These are phyloP conservation scores for Trichoderma koningiopsis DNA, from an alignment of 2,329 filamentous ascomycete genomes.

Conservation along the genomic window DNA sequence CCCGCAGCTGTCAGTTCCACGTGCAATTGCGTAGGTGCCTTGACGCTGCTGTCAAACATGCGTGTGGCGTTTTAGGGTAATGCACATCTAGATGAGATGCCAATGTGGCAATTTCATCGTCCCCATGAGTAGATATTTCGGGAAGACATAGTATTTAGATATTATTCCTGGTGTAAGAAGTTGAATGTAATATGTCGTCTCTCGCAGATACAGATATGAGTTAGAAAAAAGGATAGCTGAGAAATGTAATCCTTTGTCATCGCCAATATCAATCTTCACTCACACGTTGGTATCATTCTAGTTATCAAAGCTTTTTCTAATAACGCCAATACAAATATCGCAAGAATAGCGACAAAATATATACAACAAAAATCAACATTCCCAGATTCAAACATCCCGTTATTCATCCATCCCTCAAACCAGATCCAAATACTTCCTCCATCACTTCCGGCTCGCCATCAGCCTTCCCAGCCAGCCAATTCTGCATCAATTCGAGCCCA, in stretches of 20 bases:
- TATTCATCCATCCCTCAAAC: not conserved
- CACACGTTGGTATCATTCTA: too few species aligned
- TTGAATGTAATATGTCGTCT: too few species aligned
- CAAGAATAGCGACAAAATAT: too few species aligned
- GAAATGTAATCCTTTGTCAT: too few species aligned
- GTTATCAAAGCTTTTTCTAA: not conserved
- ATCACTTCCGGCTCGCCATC: not conserved
- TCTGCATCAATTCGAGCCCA: constrained; percentile 12
- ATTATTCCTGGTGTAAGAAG: not conserved
- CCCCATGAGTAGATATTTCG: not conserved
- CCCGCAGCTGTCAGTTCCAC: constrained; percentile 8
- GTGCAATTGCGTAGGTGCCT: not conserved
- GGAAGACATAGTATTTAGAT: not conserved
- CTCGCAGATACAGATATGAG: too few species aligned
- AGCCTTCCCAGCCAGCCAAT: constrained; percentile 11
- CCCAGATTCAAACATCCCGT: not conserved
- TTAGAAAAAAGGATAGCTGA: not conserved
- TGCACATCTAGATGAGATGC: not conserved
- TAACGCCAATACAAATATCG: not conserved
- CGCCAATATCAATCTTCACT: too few species aligned
- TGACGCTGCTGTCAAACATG: not conserved
- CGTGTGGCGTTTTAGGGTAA: not conserved
- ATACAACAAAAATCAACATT: not conserved
- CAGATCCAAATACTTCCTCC: not conserved
- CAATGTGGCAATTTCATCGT: not conserved